phyloP scores from a whole-genome alignment of 495 filamentous ascomycete genomes.

The Geopyxis carbonaria region DNA sequence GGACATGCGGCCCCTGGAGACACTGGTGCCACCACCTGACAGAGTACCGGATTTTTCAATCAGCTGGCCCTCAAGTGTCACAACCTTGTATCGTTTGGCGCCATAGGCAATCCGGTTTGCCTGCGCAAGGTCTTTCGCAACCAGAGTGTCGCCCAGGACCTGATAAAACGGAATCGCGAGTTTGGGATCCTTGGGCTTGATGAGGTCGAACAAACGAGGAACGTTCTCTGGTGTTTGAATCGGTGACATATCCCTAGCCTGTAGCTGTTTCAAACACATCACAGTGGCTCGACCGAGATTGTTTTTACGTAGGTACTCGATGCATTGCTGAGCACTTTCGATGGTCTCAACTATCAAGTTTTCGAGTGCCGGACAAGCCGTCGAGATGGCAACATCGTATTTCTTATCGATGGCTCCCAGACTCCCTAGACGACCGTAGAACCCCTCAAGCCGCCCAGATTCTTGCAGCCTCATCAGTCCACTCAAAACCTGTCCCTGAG shows the following conservation, averaged over 20 bases:
- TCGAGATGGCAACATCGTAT: conserved; percentile 94
- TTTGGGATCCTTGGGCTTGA: conserved; percentile 70
- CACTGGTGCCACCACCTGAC: conserved; percentile 83
- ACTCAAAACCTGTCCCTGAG: conserved; percentile 77
- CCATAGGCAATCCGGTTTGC: conserved; percentile 95
- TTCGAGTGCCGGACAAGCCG: conserved; percentile 76
- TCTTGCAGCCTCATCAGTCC: conserved; percentile 89
- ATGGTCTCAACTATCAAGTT: conserved; percentile 94
- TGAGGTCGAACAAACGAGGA: conserved; percentile 79
- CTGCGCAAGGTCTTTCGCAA: conserved; percentile 80
- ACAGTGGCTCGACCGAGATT: conserved; percentile 95
- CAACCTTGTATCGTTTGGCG: conserved; percentile 70
- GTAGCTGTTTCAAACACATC: conserved; percentile 78
- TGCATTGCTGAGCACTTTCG: conserved; percentile 88
- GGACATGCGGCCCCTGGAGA: conserved; percentile 84
- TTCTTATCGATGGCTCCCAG: conserved; percentile 86
- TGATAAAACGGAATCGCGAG: conserved; percentile 90
- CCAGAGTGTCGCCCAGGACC: conserved; percentile 79
- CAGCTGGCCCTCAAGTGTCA: conserved; percentile 83
- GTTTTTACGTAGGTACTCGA: conserved; percentile 92
- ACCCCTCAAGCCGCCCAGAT: conserved; percentile 88
- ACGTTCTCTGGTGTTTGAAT: conserved; percentile 85
- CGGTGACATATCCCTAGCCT: conserved; percentile 51
- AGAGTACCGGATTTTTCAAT: conserved; percentile 97
- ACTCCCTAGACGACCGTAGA: conserved; percentile 88